Evolutionary conservation across 371 early-diverging fungal genomes (phyloP), one percentile per base, ranked within the genome.

Genomic region (Quaeritorhiza haematococci): DNA sequence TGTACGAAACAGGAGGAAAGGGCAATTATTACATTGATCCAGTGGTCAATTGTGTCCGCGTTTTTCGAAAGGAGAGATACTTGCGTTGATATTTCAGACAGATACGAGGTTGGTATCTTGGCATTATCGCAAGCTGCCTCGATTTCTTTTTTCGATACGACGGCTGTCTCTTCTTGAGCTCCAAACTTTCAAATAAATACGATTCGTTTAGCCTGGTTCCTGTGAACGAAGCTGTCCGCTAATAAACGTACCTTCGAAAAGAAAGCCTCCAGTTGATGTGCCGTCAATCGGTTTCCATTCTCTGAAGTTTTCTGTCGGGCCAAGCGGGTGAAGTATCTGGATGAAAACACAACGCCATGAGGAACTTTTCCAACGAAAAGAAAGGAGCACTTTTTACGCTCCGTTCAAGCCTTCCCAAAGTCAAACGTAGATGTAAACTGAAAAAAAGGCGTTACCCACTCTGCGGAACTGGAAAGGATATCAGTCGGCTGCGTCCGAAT

Each of bases 401-500:
- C 34, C 13, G 1, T 53, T 42, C 53, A 8, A 53, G 17, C 53
- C 21, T n/a, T 46, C 19, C 17, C 19, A 24, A 15, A 49, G 29
- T 15, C n/a, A 26, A 6, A 30, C 23, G 34, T 13, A 29, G 35
- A 29, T 15, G 19, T 3, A 19, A 17, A 61, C 66, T 61, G n/a
- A n/a, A n/a, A n/a, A n/a, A n/a, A n/a, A n/a, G n/a, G n/a, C n/a
- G n/a, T n/a, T n/a, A n/a, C n/a, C n/a, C 49, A 78, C 71, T 79
- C 76, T 17, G 69, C 69, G 1, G 69, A 68, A 7, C 56, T 53
- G n/a, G 65, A 60, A 7, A 73, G 28, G 33, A 79, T 73, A 46
- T 79, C 72, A 15, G 45, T 50, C 2, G 79, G 79, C 49, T 79
- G 77, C 15, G 62, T 64, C 29, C 63, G 54, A 34, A 79, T 73